Percentiles rank a stretch among this genome's conserved stretches.
Evolutionary conservation across 139 green algal species (phyloP).

Genomic region (Chlorella ohadii): DNA sequence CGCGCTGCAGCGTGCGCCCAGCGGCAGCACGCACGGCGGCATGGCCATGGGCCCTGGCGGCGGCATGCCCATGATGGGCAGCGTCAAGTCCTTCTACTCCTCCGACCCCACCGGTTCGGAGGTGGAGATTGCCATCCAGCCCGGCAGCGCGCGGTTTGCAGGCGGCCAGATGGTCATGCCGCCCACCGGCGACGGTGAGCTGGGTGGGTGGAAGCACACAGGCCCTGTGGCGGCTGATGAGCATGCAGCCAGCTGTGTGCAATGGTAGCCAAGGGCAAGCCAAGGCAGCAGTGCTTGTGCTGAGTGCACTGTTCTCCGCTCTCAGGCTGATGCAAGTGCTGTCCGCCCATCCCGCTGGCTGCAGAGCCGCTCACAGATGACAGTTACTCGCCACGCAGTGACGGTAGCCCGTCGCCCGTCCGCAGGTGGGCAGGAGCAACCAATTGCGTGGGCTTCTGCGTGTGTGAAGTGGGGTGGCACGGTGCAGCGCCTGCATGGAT

Average conservation of each 20-base stretch:
- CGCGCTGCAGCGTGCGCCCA: not conserved
- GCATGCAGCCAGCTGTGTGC: too few species aligned
- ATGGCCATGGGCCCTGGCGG: not conserved
- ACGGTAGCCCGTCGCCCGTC: conserved; percentile 20
- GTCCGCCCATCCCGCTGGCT: not conserved
- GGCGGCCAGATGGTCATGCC: conserved; percentile 21
- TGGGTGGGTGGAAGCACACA: too few species aligned
- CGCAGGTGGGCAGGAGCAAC: not conserved
- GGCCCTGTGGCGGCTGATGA: too few species aligned
- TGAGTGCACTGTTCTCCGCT: too few species aligned
- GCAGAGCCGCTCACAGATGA: conserved; percentile 28
- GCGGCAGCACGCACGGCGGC: not conserved
- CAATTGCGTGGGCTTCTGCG: too few species aligned
- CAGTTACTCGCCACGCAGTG: conserved; percentile 31
- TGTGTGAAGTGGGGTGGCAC: too few species aligned
- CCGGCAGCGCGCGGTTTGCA: conserved; percentile 15
- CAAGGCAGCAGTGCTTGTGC: too few species aligned
- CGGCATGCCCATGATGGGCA: not conserved
- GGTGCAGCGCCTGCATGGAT: too few species aligned
- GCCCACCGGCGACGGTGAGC: too few species aligned
- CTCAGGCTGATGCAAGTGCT: too few species aligned
- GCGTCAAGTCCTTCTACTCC: conserved; percentile 17
- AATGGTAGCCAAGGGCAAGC: too few species aligned
- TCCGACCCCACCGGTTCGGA: conserved; percentile 14
- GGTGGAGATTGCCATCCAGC: conserved; percentile 36